A percentile compares a stretch with the other conserved stretches of the same genome.
Evolutionary conservation across 768 basidiomycete species (phyloP).

Genomic region (Nidularia sp.): DNA sequence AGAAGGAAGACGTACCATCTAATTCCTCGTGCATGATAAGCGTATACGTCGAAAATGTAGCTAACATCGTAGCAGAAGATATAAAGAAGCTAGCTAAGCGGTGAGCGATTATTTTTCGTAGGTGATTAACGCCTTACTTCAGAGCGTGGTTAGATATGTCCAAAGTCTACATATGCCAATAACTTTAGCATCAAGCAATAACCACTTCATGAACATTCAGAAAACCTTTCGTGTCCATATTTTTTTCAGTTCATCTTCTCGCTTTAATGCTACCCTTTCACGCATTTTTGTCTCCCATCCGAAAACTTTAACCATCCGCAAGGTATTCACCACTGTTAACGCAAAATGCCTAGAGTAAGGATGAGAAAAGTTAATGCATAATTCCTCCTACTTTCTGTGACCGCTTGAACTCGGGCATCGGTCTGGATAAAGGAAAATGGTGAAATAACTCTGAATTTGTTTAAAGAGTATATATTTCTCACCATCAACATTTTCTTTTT

Average conservation of each 20-base stretch:
- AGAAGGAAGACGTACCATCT: slow-evolving; percentile 7
- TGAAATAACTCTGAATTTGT: neutral
- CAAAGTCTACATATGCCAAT: slow-evolving; percentile 7
- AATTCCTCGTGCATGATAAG: slow-evolving; percentile 35
- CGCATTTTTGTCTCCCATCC: slow-evolving; percentile 60
- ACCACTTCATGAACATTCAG: neutral
- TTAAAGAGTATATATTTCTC: neutral
- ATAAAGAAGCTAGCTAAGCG: slow-evolving; percentile 42
- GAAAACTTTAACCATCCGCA: slow-evolving; percentile 71
- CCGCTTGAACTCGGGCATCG: slow-evolving; percentile 56
- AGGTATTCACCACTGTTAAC: neutral
- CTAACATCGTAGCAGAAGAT: slow-evolving; percentile 62
- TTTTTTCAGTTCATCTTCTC: slow-evolving; percentile 58
- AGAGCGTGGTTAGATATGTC: slow-evolving; percentile 20
- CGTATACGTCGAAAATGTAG: slow-evolving; percentile 57
- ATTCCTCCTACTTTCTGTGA: slow-evolving; percentile 49
- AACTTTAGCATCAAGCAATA: neutral
- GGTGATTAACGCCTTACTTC: neutral
- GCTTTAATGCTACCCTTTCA: slow-evolving; percentile 45
- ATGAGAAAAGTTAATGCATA: neutral
- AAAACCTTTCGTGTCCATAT: slow-evolving; percentile 48
- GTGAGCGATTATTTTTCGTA: slow-evolving; percentile 2
- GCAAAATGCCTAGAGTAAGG: too few species aligned
- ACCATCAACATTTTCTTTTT: slow-evolving; percentile 43
- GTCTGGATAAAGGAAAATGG: slow-evolving; percentile 12